A percentile compares a stretch with the other conserved stretches of the same genome.
Evolutionary conservation across 306 rosid species (phyloP).

Genomic region (Trifolium pratense): DNA sequence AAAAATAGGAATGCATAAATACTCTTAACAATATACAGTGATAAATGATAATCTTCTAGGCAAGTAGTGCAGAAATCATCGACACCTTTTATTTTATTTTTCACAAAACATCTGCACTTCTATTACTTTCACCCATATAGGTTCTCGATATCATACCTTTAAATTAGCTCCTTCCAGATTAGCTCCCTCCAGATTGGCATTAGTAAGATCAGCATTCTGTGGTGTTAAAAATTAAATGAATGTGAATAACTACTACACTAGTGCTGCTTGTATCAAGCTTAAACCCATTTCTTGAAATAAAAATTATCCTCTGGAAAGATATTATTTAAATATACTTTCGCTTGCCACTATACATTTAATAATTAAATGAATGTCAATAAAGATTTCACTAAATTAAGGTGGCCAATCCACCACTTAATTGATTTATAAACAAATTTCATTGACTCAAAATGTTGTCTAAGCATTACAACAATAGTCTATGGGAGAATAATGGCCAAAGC

Average conservation of each 20-base stretch:
- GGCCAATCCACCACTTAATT: conserved; percentile 20
- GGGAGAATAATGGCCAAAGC: no score
- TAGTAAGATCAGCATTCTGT: conserved; percentile 94
- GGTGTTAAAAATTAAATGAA: conserved; percentile 26
- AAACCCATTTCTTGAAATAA: conserved; percentile 10
- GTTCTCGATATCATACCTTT: conserved; percentile 64
- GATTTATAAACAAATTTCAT: not conserved
- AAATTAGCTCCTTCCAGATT: conserved; percentile 91
- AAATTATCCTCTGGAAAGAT: not conserved
- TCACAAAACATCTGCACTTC: not conserved
- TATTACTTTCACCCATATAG: conserved; percentile 24
- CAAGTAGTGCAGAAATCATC: conserved; percentile 15
- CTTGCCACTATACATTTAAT: not conserved
- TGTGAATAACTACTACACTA: not conserved
- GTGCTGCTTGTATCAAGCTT: conserved; percentile 18
- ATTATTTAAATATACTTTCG: not conserved
- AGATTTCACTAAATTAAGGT: conserved; percentile 14
- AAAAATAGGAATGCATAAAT: not conserved
- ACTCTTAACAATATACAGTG: not conserved
- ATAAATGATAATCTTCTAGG: conserved; percentile 11
- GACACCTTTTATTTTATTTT: not conserved
- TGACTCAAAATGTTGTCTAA: not conserved
- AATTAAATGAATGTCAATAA: not conserved
- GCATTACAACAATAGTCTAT: conserved; percentile 4
- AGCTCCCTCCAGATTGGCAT: conserved; percentile 95